phyloP scores from a whole-genome alignment of 2,329 filamentous ascomycete genomes.

The Pestalotiopsis sp. region DNA sequence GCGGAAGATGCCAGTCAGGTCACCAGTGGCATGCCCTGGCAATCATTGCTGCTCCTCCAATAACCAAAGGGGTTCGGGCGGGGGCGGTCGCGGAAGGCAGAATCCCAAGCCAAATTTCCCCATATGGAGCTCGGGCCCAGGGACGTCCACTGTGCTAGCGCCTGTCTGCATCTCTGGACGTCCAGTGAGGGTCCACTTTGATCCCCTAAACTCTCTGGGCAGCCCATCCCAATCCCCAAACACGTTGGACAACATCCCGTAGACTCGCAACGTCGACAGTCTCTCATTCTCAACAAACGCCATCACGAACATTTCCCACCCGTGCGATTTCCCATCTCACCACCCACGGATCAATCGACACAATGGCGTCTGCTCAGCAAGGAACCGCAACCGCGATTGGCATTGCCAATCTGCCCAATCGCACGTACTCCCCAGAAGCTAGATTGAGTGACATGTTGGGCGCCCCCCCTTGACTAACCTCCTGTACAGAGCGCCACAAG shows the following conservation, averaged over 20 bases:
- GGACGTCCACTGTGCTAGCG: not conserved
- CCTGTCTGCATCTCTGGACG: not conserved
- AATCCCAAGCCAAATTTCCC: conserved; percentile 4
- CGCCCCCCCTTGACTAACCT: not conserved
- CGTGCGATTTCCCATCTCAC: not conserved
- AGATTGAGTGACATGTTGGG: not conserved
- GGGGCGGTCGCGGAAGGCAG: conserved; percentile 2
- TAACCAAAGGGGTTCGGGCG: not conserved
- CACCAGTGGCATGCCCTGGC: no score
- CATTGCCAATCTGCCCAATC: conserved; percentile 74
- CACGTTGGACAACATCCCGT: not conserved
- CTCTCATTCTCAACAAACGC: not conserved
- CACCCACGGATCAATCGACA: not conserved
- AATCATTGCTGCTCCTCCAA: no score
- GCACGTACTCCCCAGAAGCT: conserved; percentile 27
- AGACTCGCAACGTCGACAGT: not conserved
- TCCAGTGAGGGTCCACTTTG: not conserved
- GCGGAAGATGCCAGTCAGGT: not conserved
- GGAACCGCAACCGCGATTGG: conserved; percentile 69
- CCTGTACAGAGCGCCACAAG: conserved; percentile 59
- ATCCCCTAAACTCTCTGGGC: conserved; percentile 12
- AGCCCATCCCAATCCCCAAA: conserved; percentile 7
- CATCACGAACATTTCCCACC: conserved; percentile 1
- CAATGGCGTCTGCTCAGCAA: conserved; percentile 9
- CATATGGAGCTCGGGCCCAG: conserved; percentile 3